These are phyloP conservation scores for Agroathelia rolfsii DNA, from an alignment of 1,284 basidiomycete species.

Conservation along the genomic window DNA sequence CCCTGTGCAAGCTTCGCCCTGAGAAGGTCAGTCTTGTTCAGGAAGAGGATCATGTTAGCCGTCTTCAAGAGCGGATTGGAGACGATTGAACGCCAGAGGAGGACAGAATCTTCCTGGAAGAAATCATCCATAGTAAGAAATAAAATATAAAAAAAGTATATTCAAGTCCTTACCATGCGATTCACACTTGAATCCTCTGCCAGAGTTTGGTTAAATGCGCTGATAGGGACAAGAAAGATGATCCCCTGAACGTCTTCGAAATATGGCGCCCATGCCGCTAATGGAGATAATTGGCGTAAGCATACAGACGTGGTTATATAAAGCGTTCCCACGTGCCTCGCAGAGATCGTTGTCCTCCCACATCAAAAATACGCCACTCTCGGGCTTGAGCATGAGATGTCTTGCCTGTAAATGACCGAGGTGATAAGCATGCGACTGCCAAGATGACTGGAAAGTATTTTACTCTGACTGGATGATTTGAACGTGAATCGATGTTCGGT, in stretches of 20 bases:
- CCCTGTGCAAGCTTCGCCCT: slow-evolving; percentile 49
- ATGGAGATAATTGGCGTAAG: slow-evolving; percentile 87
- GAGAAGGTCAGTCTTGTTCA: slow-evolving; percentile 57
- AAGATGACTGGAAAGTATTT: too few species aligned
- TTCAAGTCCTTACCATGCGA: too few species aligned
- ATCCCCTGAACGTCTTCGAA: slow-evolving; percentile 96
- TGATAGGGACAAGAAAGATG: slow-evolving; percentile 87
- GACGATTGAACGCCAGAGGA: slow-evolving; percentile 53
- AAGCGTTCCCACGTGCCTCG: slow-evolving; percentile 95
- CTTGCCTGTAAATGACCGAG: slow-evolving; percentile 94
- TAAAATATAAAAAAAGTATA: too few species aligned
- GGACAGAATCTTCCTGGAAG: slow-evolving; percentile 51
- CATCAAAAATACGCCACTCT: slow-evolving; percentile 89
- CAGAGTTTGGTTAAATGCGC: slow-evolving; percentile 92
- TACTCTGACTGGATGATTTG: too few species aligned
- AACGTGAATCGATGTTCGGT: too few species aligned
- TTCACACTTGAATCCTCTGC: slow-evolving; percentile 90
- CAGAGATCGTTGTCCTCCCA: slow-evolving; percentile 91
- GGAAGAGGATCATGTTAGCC: slow-evolving; percentile 52
- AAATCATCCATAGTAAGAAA: too few species aligned
- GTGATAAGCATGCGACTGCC: too few species aligned
- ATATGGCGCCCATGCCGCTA: slow-evolving; percentile 94
- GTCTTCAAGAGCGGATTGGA: slow-evolving; percentile 42
- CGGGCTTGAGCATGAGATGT: slow-evolving; percentile 89
- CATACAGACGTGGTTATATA: too few species aligned